phyloP scores from a whole-genome alignment of 2,329 filamentous ascomycete genomes.

The Dactylellina haptotyla region DNA sequence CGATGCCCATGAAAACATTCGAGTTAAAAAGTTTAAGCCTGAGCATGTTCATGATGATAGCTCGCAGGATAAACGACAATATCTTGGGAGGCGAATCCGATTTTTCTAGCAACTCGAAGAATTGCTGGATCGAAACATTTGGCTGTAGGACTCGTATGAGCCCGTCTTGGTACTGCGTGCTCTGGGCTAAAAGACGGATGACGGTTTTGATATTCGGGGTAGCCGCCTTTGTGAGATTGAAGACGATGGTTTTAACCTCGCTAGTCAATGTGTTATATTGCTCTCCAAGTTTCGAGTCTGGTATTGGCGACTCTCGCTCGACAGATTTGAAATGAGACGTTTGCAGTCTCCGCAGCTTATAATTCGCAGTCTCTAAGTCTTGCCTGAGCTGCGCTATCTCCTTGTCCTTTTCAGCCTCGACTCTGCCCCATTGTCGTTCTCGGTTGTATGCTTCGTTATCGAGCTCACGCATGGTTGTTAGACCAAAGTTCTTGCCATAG shows the following conservation, averaged over 20 bases:
- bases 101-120: slow-evolving; percentile 24
- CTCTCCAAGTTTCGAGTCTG: slow-evolving; percentile 34
- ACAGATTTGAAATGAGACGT: slow-evolving; percentile 47
- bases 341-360: slow-evolving; percentile 35
- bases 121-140: slow-evolving; percentile 24
- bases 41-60: slow-evolving; percentile 38
- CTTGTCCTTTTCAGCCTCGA: slow-evolving; percentile 25
- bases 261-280: slow-evolving; percentile 23
- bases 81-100: slow-evolving; percentile 35
- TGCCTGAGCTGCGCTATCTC: slow-evolving; percentile 17
- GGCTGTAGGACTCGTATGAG: slow-evolving; percentile 30
- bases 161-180: slow-evolving; percentile 24
- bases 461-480: slow-evolving; percentile 22
- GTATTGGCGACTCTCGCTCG: slow-evolving; percentile 33
- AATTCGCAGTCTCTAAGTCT: slow-evolving; percentile 32
- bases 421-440: slow-evolving; percentile 20
- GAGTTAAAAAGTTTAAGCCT: slow-evolving; percentile 42
- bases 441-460: slow-evolving; percentile 33
- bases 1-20: slow-evolving; percentile 42
- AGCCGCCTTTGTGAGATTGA: slow-evolving; percentile 31
- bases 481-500: slow-evolving; percentile 22
- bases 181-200: slow-evolving; percentile 17
- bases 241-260: slow-evolving; percentile 33
- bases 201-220: slow-evolving; percentile 18
- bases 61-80: slow-evolving; percentile 34